A percentile compares a stretch with the other conserved stretches of the same genome.
These are phyloP conservation scores for Letharia lupina DNA, from an alignment of 495 filamentous ascomycete genomes.

Conservation along the genomic window DNA sequence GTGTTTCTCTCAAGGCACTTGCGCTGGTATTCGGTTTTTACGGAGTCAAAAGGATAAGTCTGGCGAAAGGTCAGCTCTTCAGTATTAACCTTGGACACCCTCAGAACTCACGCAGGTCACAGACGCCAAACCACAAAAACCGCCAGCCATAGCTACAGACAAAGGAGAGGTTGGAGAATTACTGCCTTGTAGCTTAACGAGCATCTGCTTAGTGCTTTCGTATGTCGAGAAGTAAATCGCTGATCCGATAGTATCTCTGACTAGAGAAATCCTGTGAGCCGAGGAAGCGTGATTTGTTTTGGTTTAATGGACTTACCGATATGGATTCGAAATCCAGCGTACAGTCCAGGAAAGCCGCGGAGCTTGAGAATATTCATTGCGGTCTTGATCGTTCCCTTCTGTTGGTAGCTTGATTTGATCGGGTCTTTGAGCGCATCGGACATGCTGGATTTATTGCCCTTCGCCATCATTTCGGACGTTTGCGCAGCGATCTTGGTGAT, in stretches of 20 bases:
- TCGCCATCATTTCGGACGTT: conserved; percentile 62
- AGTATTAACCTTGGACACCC: conserved; percentile 6
- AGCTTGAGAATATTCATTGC: conserved; percentile 63
- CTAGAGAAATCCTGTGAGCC: conserved; percentile 32
- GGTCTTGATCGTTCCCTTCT: conserved; percentile 69
- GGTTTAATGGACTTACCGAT: conserved; percentile 46
- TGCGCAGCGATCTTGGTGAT: conserved; percentile 76
- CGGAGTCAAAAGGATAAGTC: conserved; percentile 73
- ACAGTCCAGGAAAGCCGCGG: conserved; percentile 60
- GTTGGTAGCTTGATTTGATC: conserved; percentile 56
- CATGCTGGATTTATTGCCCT: conserved; percentile 46
- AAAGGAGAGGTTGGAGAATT: conserved; percentile 59
- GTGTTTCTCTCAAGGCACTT: conserved; percentile 63
- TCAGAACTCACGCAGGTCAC: conserved; percentile 63
- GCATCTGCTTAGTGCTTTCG: conserved; percentile 69
- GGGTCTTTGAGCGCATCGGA: conserved; percentile 51
- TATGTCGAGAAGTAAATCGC: conserved; percentile 82
- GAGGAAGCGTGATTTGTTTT: not conserved
- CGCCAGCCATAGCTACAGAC: conserved; percentile 65
- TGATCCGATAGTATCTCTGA: conserved; percentile 73
- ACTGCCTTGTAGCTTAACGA: conserved; percentile 61
- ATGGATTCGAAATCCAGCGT: conserved; percentile 69
- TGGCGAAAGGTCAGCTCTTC: conserved; percentile 24
- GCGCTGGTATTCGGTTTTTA: conserved; percentile 74
- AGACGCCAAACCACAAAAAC: conserved; percentile 69